Percentiles rank a stretch among this genome's conserved stretches.
Conservation (phyloP, 306 rosid genomes). For the Abrus precatorius region DNA sequence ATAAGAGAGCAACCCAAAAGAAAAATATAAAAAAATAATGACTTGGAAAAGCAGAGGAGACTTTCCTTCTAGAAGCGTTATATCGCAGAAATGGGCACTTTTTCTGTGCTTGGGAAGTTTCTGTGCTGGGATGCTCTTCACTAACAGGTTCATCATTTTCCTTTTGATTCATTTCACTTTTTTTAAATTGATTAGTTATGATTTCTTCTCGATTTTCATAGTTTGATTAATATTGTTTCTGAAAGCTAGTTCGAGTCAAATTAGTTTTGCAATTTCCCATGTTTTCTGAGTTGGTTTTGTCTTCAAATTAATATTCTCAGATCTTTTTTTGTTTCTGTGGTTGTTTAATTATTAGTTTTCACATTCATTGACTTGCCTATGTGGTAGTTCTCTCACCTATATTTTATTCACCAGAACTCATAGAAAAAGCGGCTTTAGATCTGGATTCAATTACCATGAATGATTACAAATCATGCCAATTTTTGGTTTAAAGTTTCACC, state of each 20-base stretch:
- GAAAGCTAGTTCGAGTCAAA: neutral
- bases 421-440: constrained; percentile 50
- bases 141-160: constrained; percentile 67
- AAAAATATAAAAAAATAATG: constrained; percentile 50
- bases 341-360: constrained; percentile 23
- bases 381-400: neutral
- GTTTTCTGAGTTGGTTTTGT: neutral
- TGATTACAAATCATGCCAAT: constrained; percentile 8
- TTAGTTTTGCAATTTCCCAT: neutral
- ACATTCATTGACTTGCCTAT: constrained; percentile 26
- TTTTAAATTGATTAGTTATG: neutral
- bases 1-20: neutral
- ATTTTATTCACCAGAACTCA: neutral
- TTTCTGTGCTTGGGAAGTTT: constrained; percentile 86
- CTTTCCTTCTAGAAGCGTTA: constrained; percentile 65
- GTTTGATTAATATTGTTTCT: constrained; percentile 4
- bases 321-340: constrained; percentile 24
- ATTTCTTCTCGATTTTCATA: neutral
- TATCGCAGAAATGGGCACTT: constrained; percentile 83
- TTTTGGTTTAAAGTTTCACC: constrained; percentile 39
- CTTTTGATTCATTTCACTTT: neutral
- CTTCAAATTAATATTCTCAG: constrained; percentile 18
- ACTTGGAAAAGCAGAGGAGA: constrained; percentile 89
- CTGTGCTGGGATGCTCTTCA: constrained; percentile 94
- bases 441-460: constrained; percentile 45